A percentile compares a stretch with the other conserved stretches of the same genome.
These are phyloP conservation scores for Dothistroma septosporum DNA, from an alignment of 2,329 filamentous ascomycete genomes.

Conservation along the genomic window DNA sequence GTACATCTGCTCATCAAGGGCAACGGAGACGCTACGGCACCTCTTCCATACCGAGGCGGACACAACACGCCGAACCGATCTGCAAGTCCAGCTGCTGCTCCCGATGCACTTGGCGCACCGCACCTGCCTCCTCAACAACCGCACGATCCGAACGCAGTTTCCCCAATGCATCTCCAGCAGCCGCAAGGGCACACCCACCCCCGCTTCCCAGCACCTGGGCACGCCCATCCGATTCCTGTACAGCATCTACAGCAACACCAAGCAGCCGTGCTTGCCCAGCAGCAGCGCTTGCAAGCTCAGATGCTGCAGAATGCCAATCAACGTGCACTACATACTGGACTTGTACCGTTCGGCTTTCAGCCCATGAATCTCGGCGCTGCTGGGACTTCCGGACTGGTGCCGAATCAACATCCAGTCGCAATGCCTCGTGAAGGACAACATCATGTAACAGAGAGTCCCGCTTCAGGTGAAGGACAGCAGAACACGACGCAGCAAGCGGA, in stretches of 20 bases:
- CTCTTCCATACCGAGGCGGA: constrained; percentile 13
- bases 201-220: background rate
- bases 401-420: background rate
- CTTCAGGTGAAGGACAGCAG: background rate
- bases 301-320: constrained; percentile 11
- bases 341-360: constrained; percentile 14
- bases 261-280: constrained; percentile 1
- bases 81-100: constrained; percentile 12
- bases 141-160: background rate
- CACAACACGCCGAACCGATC: constrained; percentile 12
- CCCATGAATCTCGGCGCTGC: constrained; percentile 6
- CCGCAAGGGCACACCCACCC: background rate
- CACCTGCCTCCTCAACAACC: constrained; percentile 4
- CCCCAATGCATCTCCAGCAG: background rate
- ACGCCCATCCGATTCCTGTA: background rate
- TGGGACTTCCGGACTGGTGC: background rate
- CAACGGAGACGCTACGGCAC: constrained; percentile 16
- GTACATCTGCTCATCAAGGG: constrained; percentile 34
- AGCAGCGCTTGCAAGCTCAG: constrained; percentile 16
- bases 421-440: background rate
- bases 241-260: constrained; percentile 12
- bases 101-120: background rate
- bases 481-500: background rate
- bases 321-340: constrained; percentile 1
- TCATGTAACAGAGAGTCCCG: background rate